Base-by-base conservation (phyloP, 345 rosid genomes). In the Capsella bursapastoris region DNA sequence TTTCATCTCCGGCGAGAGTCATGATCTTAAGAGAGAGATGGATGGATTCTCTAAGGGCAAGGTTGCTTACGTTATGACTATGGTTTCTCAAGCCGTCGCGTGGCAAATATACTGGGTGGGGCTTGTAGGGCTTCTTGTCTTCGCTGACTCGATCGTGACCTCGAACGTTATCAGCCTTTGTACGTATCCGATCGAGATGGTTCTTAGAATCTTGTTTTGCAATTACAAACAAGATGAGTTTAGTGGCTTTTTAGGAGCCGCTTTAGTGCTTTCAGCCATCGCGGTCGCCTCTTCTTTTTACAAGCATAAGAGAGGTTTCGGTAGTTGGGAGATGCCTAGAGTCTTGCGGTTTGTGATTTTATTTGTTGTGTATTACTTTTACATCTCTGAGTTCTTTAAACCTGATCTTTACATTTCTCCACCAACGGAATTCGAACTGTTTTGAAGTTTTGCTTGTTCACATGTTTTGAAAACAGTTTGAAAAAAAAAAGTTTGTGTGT, bases 21-120 rank as follows among this genome's bases (percentile, higher is more conserved):
- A 11, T 52, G 49, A 35, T 50, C 11, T 66, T 9, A 66, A 25
- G 37, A 66, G 60, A 4, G 60, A 38, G 7, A 66, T 66, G 35
- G 1, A 37, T 34, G 59, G 25, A 2, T 66, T 66, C 35, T 51
- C 60, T 0, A 52, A 16, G 10, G 71, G 71, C 2, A 52, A 66
- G 25, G 4, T 3, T 35, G 1, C 9, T 3, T 66, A 66, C 37
- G 60, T 52, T 12, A 18, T 13, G 34, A 32, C 4, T 37, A 22
- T 66, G 49, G 60, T 8, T n/a, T 49, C 50, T 37, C 71, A 51
- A 66, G 60, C 48, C 9, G 48, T 8, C 28, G 9, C 49, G 8
- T 66, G 71, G 71, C 71, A 66, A 35, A 13, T 66, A 16, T 65
- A 66, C 1, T 52, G 60, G 60, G 71, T 52, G 8, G 60, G 60